Evolutionary conservation across 805 yeast genomes (phyloP).

Genomic region (Saccharomyces mikatae): DNA sequence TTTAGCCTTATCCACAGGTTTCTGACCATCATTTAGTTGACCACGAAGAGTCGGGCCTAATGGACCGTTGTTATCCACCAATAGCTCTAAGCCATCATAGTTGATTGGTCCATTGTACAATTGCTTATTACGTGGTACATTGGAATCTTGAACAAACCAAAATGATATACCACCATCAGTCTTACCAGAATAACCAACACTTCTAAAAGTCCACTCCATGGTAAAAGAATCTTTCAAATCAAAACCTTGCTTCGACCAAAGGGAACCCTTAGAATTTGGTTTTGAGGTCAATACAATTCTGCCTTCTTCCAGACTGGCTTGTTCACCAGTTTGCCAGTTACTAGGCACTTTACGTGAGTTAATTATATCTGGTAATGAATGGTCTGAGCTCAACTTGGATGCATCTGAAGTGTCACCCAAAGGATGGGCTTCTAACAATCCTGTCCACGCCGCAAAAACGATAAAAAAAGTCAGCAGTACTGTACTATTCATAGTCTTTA

Average conservation of each 20-base stretch:
- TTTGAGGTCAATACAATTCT: slow-evolving; percentile 46
- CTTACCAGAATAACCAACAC: slow-evolving; percentile 43
- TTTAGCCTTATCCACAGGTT: slow-evolving; percentile 19
- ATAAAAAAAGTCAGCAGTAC: background rate
- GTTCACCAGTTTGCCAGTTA: slow-evolving; percentile 37
- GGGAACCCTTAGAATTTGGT: slow-evolving; percentile 33
- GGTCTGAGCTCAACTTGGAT: background rate
- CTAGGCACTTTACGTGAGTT: slow-evolving; percentile 17
- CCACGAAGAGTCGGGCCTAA: slow-evolving; percentile 48
- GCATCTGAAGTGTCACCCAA: background rate
- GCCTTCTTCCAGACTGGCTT: slow-evolving; percentile 41
- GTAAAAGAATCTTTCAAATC: slow-evolving; percentile 40
- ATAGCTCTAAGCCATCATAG: slow-evolving; percentile 58
- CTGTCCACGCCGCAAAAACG: background rate
- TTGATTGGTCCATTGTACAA: slow-evolving; percentile 48
- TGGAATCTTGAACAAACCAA: slow-evolving; percentile 39
- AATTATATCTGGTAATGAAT: slow-evolving; percentile 35
- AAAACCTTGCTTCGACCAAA: slow-evolving; percentile 36
- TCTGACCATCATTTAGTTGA: slow-evolving; percentile 52
- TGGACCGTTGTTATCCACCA: slow-evolving; percentile 44
- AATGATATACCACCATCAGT: slow-evolving; percentile 52
- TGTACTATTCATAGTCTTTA: background rate
- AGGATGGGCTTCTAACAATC: background rate
- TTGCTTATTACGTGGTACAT: slow-evolving; percentile 24
- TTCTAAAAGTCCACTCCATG: slow-evolving; percentile 54